These are phyloP conservation scores for Tetratostichococcus sp. DNA, from an alignment of 139 green algal genomes.

Conservation along the genomic window DNA sequence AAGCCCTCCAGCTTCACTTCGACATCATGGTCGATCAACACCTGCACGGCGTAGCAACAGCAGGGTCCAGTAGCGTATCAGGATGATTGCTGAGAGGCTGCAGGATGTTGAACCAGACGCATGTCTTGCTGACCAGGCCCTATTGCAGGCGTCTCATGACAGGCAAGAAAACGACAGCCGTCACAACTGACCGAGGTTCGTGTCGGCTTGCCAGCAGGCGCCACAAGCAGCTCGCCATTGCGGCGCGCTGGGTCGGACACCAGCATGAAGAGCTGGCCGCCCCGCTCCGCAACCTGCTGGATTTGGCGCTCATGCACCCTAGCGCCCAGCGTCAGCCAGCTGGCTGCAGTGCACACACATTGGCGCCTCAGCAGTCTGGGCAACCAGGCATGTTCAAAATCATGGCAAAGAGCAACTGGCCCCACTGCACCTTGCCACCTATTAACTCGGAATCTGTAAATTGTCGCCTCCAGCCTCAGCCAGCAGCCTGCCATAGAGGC, in stretches of 20 bases:
- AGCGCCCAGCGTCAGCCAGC: background rate
- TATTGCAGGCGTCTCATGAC: too few species aligned
- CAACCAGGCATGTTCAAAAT: too few species aligned
- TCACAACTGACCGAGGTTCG: background rate
- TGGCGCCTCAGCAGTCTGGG: too few species aligned
- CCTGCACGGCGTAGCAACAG: background rate
- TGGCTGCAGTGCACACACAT: background rate
- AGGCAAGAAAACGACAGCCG: background rate
- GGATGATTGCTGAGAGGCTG: background rate
- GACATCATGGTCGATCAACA: slow-evolving; percentile 1
- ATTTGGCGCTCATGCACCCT: background rate
- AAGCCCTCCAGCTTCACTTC: slow-evolving; percentile 7
- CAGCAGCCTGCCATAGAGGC: too few species aligned
- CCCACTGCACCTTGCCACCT: too few species aligned
- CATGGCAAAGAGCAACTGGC: too few species aligned
- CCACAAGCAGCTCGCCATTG: slow-evolving; percentile 16
- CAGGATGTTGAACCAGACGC: too few species aligned
- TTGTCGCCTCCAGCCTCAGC: too few species aligned
- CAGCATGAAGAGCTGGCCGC: slow-evolving; percentile 26
- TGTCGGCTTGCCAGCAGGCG: background rate
- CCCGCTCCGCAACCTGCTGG: slow-evolving; percentile 22
- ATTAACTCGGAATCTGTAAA: too few species aligned
- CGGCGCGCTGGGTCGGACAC: slow-evolving; percentile 13
- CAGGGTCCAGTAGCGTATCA: too few species aligned
- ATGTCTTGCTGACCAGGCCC: too few species aligned